Evolutionary conservation across 139 green algal genomes (phyloP), one percentile per base, ranked within the genome.

Genomic region (Desmodesmus armatus): DNA sequence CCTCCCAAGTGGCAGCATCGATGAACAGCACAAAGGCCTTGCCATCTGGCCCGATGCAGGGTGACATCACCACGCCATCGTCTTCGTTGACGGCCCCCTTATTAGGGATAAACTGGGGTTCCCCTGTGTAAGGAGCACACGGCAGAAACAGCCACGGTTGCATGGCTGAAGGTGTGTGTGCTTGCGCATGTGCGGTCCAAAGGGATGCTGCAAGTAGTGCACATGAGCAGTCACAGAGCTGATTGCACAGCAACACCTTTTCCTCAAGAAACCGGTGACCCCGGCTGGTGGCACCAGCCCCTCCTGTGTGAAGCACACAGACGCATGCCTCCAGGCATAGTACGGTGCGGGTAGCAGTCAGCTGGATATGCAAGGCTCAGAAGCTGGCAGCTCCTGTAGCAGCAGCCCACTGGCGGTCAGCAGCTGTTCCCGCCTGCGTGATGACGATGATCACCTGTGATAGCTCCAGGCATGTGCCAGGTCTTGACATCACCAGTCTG

Each of bases 1-100:
- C 76, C 11, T 19, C 3, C 76, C 76, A 83, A 40, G 35, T 83
- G 2, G 21, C 33, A 60, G 76, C 76, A 83, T 83, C 76, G 23
- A 83, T 17, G 7, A 83, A 9, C 5, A 83, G 15, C 39, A 83
- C 9, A 19, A 83, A 73, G 7, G 76, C 76, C 47, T 27, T 55
- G 9, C 76, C 76, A 17, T 17, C 40, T 3, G 29, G 37, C 65
- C 76, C 39, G 0, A 84, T 62, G 51, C 58, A 51, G 21, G 53
- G 27, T 9, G 78, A 43, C 29, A 74, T 2, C 41, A 74, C 78
- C 27, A 74, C 39, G 5, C 78, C 58, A 75, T 53, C 58, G 44
- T 84, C 78, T 47, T 84, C 78, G 65, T 39, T 2, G 40, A 2
- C 53, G 9, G 39, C 37, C 13, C 41, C 62, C 65, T 39, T 37